Percentiles rank a stretch among this genome's conserved stretches.
Evolutionary conservation across 768 basidiomycete species (phyloP).

Genomic region (Macrolepiota fuliginosa): DNA sequence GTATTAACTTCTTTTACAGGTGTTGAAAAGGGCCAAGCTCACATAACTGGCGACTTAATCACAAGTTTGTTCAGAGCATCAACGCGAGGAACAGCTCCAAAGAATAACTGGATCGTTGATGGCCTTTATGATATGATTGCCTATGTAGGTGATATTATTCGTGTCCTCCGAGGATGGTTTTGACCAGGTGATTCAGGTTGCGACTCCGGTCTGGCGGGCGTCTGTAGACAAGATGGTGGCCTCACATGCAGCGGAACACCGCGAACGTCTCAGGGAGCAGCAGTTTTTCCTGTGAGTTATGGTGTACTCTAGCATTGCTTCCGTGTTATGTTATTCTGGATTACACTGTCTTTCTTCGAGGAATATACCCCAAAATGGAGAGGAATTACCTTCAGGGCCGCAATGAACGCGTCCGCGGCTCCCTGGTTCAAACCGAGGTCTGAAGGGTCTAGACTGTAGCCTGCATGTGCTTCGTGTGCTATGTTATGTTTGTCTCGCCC

Average conservation of each 20-base stretch:
- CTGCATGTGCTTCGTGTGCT: neutral
- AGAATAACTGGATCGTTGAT: conserved; percentile 62
- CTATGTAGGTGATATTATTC: conserved; percentile 33
- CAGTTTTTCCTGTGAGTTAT: conserved; percentile 37
- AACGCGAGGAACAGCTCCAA: conserved; percentile 61
- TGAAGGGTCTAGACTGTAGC: neutral
- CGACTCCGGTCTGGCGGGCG: conserved; percentile 49
- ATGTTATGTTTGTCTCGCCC: conserved; percentile 6
- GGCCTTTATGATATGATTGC: conserved; percentile 41
- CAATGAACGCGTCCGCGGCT: neutral
- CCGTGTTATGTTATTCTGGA: neutral
- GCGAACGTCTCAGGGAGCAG: conserved; percentile 36
- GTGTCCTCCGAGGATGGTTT: neutral
- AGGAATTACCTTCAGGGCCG: neutral
- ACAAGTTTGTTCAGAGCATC: conserved; percentile 66
- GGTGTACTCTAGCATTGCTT: neutral
- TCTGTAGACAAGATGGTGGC: conserved; percentile 46
- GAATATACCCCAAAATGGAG: neutral
- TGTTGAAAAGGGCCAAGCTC: conserved; percentile 63
- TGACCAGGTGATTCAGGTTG: conserved; percentile 36
- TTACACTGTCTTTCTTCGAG: neutral
- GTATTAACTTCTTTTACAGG: conserved; percentile 37
- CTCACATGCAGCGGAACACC: conserved; percentile 46
- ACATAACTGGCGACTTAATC: conserved; percentile 74
- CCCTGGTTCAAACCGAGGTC: conserved; percentile 4